Conservation (phyloP, 108 stramenopile genomes). For the Asterionellopsis glacialis region DNA sequence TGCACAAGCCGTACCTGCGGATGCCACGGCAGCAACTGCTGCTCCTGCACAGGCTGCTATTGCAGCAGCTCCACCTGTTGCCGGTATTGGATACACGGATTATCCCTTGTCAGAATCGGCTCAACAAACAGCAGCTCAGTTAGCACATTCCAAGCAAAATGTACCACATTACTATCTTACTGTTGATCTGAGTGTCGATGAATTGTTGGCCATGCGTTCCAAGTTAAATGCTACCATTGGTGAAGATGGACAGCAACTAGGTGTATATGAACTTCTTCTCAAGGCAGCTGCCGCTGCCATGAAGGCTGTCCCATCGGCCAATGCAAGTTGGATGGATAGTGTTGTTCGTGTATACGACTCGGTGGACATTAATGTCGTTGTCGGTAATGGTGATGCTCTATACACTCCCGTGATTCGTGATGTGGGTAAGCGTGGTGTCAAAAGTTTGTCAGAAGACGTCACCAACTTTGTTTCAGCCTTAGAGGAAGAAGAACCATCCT, state of each 20-base stretch:
- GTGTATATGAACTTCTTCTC: slow-evolving; percentile 93
- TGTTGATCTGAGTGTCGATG: slow-evolving; percentile 83
- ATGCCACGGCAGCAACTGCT: slow-evolving; percentile 19
- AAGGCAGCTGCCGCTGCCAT: slow-evolving; percentile 86
- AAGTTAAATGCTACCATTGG: slow-evolving; percentile 39
- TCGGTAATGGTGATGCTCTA: slow-evolving; percentile 75
- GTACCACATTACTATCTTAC: slow-evolving; percentile 98
- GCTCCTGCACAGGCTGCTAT: slow-evolving; percentile 35
- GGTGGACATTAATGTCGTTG: slow-evolving; percentile 92
- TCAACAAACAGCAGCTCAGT: slow-evolving; percentile 61
- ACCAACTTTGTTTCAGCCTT: slow-evolving; percentile 90
- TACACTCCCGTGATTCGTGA: slow-evolving; percentile 86
- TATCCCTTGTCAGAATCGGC: slow-evolving; percentile 43
- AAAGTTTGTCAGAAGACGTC: slow-evolving; percentile 67
- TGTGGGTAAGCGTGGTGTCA: slow-evolving; percentile 74
- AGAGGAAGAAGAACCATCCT: slow-evolving; percentile 84
- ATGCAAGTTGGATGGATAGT: slow-evolving; percentile 79
- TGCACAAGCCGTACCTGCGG: slow-evolving; percentile 16
- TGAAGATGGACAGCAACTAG: slow-evolving; percentile 77
- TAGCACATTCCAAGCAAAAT: slow-evolving; percentile 81
- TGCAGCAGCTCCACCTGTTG: slow-evolving; percentile 30
- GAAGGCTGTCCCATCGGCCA: slow-evolving; percentile 86
- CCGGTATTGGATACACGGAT: slow-evolving; percentile 39
- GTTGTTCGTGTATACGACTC: slow-evolving; percentile 83
- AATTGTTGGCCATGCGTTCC: slow-evolving; percentile 76